Conservation (phyloP, 2,329 filamentous ascomycete genomes). For the Lasiodiplodia theobromae region DNA sequence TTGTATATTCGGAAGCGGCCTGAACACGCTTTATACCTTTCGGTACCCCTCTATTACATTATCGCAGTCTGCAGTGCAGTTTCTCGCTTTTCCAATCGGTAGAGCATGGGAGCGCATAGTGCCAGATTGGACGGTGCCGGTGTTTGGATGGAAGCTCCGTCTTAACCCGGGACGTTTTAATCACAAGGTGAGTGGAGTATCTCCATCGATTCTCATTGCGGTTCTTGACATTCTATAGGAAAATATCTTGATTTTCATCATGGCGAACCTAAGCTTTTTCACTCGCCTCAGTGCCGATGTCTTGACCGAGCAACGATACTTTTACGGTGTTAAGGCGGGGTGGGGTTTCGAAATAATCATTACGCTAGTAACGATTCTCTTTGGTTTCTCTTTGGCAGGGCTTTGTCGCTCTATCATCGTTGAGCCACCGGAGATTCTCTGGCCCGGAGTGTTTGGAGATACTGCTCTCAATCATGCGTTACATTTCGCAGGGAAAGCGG, state of each 20-base stretch:
- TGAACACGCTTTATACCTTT: conserved; percentile 25
- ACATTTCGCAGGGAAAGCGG: not conserved
- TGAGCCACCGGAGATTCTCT: not conserved
- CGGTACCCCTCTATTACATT: conserved; percentile 14
- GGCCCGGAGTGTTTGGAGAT: conserved; percentile 1
- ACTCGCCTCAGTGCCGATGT: conserved; percentile 23
- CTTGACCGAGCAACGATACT: conserved; percentile 18
- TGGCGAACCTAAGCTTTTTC: conserved; percentile 21
- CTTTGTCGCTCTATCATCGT: not conserved
- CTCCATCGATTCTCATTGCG: not conserved
- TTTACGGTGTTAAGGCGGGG: conserved; percentile 13
- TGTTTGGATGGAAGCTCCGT: not conserved
- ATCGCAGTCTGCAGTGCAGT: conserved; percentile 8
- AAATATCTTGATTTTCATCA: conserved; percentile 9
- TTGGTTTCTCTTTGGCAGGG: not conserved
- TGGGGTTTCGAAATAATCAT: conserved; percentile 12
- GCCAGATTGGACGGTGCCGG: not conserved
- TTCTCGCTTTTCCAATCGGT: not conserved
- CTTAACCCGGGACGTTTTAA: not conserved
- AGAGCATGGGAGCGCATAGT: not conserved
- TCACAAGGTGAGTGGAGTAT: not conserved
- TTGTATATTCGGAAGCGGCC: conserved; percentile 23
- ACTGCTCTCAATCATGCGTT: conserved; percentile 4
- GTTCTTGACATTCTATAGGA: not conserved
- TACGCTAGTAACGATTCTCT: not conserved